Evolutionary conservation across 2,329 filamentous ascomycete species (phyloP), one percentile per base, ranked within the genome.

Genomic region (Sarocladium strictum): DNA sequence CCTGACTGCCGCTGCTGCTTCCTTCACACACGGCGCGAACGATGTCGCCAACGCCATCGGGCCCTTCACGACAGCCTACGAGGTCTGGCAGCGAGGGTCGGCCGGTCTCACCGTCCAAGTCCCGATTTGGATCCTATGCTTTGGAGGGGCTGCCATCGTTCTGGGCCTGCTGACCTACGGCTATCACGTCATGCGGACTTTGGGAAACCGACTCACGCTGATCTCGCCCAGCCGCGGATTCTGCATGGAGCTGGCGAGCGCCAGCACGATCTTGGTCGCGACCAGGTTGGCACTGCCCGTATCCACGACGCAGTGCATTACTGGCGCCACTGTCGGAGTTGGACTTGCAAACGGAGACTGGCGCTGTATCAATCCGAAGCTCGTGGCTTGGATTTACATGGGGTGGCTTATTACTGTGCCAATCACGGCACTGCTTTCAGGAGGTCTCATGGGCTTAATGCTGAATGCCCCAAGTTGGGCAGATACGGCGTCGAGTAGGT

Each of bases 11-110:
- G 77, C 78, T 58, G 81, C 81, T 29, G 79, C 81, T 12, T 84
- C 81, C 3, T 85, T 86, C 58, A 79, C 79, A 2, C 83, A 87
- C 67, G 84, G 84, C 19, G 81, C 83, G 59, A 87, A 87, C 65
- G 84, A 87, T 57, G 79, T 86, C 19, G 73, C 79, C 60, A 86
- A 78, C 63, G 81, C 83, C 26, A 77, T 84, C 54, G 83, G 82
- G 0, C 84, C 83, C 1, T 84, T 80, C 63, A 79, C 84, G 2
- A 78, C 81, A 51, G 80, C 86, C 61, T 87, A 76, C 67, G 69
- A 79, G 56, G 78, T 84, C 58, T 87, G 81, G 79, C 61, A 69
- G 29, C 75, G 71, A 0, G 80, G 77, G 1, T 63, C 61, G 0
- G 64, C 82, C 24, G 45, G 26, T 17, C 23, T 7, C 3, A 61